phyloP scores from a whole-genome alignment of 352 stramenopile species.

The Pythium folliculosum region DNA sequence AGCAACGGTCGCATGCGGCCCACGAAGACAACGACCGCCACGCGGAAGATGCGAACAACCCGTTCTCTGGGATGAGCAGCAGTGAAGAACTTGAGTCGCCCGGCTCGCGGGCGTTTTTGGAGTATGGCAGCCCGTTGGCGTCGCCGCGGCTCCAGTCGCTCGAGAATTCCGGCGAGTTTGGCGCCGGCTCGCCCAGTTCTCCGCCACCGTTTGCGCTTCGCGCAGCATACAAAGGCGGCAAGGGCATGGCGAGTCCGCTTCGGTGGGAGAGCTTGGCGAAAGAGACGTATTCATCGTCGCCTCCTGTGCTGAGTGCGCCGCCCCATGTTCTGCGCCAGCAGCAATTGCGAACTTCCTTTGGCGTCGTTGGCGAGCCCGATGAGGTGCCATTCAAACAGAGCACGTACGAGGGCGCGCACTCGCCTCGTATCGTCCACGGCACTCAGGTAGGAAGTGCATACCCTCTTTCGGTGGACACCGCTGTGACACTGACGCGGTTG shows the following conservation, averaged over 20 bases:
- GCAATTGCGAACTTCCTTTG: conserved; percentile 38
- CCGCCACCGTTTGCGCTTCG: conserved; percentile 72
- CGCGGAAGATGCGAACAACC: conserved; percentile 26
- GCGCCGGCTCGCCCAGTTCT: conserved; percentile 47
- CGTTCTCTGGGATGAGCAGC: conserved; percentile 42
- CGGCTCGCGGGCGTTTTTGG: conserved; percentile 37
- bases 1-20: not conserved
- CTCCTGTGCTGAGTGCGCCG: conserved; percentile 52
- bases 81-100: conserved; percentile 47
- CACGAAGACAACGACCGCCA: conserved; percentile 34
- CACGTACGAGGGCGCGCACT: conserved; percentile 39
- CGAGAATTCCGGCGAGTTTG: conserved; percentile 60
- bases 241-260: conserved; percentile 46
- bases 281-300: conserved; percentile 53
- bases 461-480: not conserved
- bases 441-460: conserved; percentile 29
- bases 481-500: not conserved
- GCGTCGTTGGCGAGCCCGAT: conserved; percentile 38
- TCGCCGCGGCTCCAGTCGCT: conserved; percentile 61
- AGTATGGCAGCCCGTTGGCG: conserved; percentile 59
- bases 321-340: conserved; percentile 36
- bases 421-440: conserved; percentile 42
- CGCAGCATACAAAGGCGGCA: conserved; percentile 2
- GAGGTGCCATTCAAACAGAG: conserved; percentile 30
- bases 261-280: conserved; percentile 68